Base-by-base conservation (phyloP, 1,139 yeast genomes). In the Zygosaccharomyces sapae region DNA sequence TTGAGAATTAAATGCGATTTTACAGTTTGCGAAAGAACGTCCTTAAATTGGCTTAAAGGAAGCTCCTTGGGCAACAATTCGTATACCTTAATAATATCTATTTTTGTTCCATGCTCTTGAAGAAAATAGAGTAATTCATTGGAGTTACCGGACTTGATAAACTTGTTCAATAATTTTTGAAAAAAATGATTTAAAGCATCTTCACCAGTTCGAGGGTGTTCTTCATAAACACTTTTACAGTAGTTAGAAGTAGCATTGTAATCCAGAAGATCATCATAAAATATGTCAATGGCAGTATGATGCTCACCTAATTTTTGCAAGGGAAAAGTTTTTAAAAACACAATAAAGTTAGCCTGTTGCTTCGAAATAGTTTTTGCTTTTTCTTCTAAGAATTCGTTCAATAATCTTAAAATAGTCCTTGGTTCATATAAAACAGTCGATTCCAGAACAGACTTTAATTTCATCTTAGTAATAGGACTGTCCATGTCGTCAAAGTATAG, bases 231-330 rank as follows among this genome's bases (percentile, higher is more conserved):
- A 4, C 73, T 74, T 1, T 78, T 66, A 55, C 94, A 81, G 60
- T 86, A 82, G 41, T 70, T 66, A 53, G 84, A 75, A 0, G 95
- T 86, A 13, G 72, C 70, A 20, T 69, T 69, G 47, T 79, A 74
- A 58, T 84, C 85, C 10, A 76, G 68, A 41, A 88, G 66, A 37
- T 81, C 80, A 48, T 75, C 74, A 47, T 79, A 80, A 39, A 81
- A 72, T 1, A 87, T 77, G 51, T 79, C 79, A 24, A 92, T 70
- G 0, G 90, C 83, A 43, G 79, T 76, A 10, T 75, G 74, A 58
- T 87, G 88, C 48, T 79, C 80, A 1, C 80, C 83, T 39, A 85
- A 64, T 52, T 79, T 73, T 37, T 76, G 75, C 48, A 83, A 73
- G 2, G 90, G 76, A 43, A 78, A 74, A 0, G 87, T 79, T 37